phyloP scores from a whole-genome alignment of 2,329 filamentous ascomycete genomes.

The Drechslerella dactyloides region DNA sequence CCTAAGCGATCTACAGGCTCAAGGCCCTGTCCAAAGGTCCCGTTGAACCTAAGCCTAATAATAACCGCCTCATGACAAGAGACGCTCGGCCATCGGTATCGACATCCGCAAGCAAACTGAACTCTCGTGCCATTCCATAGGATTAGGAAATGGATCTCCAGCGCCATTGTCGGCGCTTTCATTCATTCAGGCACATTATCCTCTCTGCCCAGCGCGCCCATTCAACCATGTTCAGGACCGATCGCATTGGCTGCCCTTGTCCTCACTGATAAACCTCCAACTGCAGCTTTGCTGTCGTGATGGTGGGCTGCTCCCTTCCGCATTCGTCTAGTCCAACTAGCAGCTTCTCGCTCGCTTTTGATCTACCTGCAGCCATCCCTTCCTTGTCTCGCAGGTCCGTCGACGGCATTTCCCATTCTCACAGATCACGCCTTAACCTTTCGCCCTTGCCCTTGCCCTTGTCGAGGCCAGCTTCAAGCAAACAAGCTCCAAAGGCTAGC shows the following conservation, averaged over 20 bases:
- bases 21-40: slow-evolving; percentile 13
- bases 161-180: slow-evolving; percentile 1
- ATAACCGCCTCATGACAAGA: neutral
- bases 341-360: slow-evolving; percentile 49
- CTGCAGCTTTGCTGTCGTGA: neutral
- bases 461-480: slow-evolving; percentile 9
- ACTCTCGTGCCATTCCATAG: slow-evolving; percentile 29
- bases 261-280: neutral
- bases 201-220: no score
- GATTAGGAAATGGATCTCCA: slow-evolving; percentile 41
- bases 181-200: neutral
- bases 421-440: neutral
- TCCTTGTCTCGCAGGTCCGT: slow-evolving; percentile 31
- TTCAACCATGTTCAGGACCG: no score
- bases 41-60: slow-evolving; percentile 16
- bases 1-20: slow-evolving; percentile 13
- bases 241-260: neutral
- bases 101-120: slow-evolving; percentile 46
- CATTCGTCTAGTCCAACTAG: slow-evolving; percentile 24
- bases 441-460: slow-evolving; percentile 18
- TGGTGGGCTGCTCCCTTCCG: slow-evolving; percentile 36
- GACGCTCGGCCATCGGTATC: slow-evolving; percentile 20
- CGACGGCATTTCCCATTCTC: slow-evolving; percentile 21
- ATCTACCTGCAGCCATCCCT: slow-evolving; percentile 37
- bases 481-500: neutral